Evolutionary conservation across 306 rosid species (phyloP).

Genomic region (Cicer cuneatum): DNA sequence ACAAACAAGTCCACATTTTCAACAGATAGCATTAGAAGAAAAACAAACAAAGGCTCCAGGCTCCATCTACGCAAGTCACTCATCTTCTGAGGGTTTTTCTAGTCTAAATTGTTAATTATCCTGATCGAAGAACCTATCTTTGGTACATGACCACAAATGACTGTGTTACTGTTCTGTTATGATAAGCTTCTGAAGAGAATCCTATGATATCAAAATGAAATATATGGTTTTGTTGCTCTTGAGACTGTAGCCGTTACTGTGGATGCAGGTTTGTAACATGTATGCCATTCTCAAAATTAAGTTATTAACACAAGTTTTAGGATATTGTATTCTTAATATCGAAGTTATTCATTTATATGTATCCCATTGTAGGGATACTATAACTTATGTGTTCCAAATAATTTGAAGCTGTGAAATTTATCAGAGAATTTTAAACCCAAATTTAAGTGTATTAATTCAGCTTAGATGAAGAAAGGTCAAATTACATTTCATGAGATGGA

Average conservation of each 20-base stretch:
- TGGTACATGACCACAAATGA: constrained; percentile 22
- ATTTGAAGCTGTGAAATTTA: constrained; percentile 27
- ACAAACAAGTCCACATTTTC: constrained; percentile 11
- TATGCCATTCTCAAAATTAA: not conserved
- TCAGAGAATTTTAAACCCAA: constrained; percentile 18
- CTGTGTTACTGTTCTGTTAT: not conserved
- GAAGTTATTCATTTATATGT: not conserved
- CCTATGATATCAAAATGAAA: constrained; percentile 23
- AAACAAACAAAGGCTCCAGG: constrained; percentile 12
- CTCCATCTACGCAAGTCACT: not conserved
- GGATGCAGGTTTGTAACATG: constrained; percentile 15
- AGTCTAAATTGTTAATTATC: constrained; percentile 12
- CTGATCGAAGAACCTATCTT: constrained; percentile 1
- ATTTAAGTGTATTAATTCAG: constrained; percentile 8
- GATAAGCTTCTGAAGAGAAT: constrained; percentile 29
- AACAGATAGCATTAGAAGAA: constrained; percentile 32
- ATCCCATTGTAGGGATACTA: constrained; percentile 14
- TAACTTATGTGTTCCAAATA: constrained; percentile 33
- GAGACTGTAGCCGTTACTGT: not conserved
- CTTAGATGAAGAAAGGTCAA: constrained; percentile 30
- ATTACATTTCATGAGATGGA: constrained; percentile 39
- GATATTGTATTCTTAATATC: not conserved
- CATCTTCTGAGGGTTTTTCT: not conserved
- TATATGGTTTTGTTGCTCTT: not conserved
- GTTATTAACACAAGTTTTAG: constrained; percentile 1